These are phyloP conservation scores for Limnanthes douglasii DNA, from an alignment of 345 rosid genomes.

Conservation along the genomic window DNA sequence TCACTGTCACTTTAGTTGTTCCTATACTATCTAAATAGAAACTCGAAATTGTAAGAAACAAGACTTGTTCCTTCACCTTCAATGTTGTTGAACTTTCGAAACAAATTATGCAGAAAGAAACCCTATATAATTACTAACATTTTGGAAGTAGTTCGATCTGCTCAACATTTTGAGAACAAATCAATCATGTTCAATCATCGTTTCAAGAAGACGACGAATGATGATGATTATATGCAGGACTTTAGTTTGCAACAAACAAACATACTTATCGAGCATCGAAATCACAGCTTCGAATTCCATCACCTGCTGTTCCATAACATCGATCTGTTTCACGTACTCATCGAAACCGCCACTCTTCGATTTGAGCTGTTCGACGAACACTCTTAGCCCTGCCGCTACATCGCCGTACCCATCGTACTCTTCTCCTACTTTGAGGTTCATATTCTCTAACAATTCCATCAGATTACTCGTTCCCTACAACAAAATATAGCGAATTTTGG, in stretches of 20 bases:
- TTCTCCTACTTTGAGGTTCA: constrained; percentile 56
- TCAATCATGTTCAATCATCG: too few relatives aligned
- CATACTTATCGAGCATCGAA: constrained; percentile 63
- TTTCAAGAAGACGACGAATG: too few relatives aligned
- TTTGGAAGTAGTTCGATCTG: too few relatives aligned
- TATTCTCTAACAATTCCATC: constrained; percentile 69
- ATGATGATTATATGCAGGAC: constrained; percentile 20
- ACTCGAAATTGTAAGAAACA: too few relatives aligned
- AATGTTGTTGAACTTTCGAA: too few relatives aligned
- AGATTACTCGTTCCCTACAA: constrained; percentile 50
- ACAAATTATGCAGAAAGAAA: too few relatives aligned
- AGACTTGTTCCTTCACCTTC: too few relatives aligned
- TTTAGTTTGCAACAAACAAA: constrained; percentile 59
- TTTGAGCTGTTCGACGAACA: constrained; percentile 67
- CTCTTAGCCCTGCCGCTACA: constrained; percentile 60
- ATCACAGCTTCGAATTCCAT: constrained; percentile 68
- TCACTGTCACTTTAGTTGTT: too few relatives aligned
- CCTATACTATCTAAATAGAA: too few relatives aligned
- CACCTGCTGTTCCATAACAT: constrained; percentile 58
- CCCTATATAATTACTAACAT: too few relatives aligned
- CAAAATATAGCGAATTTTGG: background rate
- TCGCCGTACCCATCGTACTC: constrained; percentile 69
- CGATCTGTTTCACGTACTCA: constrained; percentile 59
- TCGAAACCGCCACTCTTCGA: constrained; percentile 51
- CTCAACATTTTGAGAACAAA: too few relatives aligned